phyloP scores from a whole-genome alignment of 805 yeast genomes.

The Candida suzukii region DNA sequence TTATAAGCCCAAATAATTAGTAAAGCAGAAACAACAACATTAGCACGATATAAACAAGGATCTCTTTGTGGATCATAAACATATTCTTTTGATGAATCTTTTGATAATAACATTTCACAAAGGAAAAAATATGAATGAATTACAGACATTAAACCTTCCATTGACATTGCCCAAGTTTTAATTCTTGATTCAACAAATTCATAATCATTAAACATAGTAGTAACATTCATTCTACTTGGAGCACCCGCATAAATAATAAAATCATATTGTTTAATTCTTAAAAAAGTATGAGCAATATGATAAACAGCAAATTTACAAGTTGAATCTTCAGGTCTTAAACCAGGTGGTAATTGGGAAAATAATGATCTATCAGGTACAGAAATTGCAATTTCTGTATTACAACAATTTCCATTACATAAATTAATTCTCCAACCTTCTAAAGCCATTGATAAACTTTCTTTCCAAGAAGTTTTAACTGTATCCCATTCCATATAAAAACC shows the following conservation, averaged over 20 bases:
- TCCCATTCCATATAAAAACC: conserved; percentile 30
- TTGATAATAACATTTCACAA: conserved; percentile 45
- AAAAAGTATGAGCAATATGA: conserved; percentile 60
- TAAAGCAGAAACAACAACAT: conserved; percentile 29
- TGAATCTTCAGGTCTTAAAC: conserved; percentile 16
- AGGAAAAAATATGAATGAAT: conserved; percentile 51
- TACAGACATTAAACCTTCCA: conserved; percentile 39
- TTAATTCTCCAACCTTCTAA: conserved; percentile 55
- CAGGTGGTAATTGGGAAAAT: background rate
- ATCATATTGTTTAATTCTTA: conserved; percentile 64
- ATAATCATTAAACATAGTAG: conserved; percentile 45
- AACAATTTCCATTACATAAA: conserved; percentile 16
- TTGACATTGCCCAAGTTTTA: conserved; percentile 37
- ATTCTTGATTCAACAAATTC: conserved; percentile 39
- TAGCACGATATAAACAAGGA: conserved; percentile 25
- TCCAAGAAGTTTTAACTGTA: conserved; percentile 41
- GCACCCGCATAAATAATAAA: conserved; percentile 72
- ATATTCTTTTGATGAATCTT: conserved; percentile 18
- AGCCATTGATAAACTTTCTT: conserved; percentile 53
- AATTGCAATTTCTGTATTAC: background rate
- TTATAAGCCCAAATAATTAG: conserved; percentile 42
- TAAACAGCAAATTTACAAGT: conserved; percentile 56
- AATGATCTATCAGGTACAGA: background rate
- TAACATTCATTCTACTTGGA: conserved; percentile 63
- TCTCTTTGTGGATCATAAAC: conserved; percentile 28